These are phyloP conservation scores for Bjerkandera adusta DNA, from an alignment of 1,284 basidiomycete species.

Conservation along the genomic window DNA sequence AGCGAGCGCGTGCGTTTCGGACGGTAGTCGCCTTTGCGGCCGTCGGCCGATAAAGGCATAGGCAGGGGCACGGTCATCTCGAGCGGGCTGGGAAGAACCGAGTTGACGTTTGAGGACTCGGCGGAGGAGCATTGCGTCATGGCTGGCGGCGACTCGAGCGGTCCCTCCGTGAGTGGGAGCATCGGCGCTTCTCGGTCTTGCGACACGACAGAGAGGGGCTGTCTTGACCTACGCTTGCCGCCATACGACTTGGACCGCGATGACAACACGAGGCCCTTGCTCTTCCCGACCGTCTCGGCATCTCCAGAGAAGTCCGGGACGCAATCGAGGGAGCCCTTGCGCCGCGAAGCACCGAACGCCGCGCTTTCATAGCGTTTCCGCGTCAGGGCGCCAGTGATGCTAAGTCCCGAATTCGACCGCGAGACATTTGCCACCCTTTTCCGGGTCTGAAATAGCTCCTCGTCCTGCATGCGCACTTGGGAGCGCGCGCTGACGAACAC, in stretches of 20 bases:
- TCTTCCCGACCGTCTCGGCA: conserved; percentile 11
- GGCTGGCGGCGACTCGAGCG: conserved; percentile 40
- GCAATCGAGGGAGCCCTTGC: conserved; percentile 40
- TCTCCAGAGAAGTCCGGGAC: conserved; percentile 16
- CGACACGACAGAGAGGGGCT: conserved; percentile 38
- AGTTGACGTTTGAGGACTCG: conserved; percentile 36
- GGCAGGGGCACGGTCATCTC: conserved; percentile 26
- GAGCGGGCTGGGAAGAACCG: conserved; percentile 36
- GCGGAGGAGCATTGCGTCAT: conserved; percentile 48
- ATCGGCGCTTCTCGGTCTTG: conserved; percentile 11
- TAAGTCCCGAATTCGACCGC: conserved; percentile 30
- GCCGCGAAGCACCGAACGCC: conserved; percentile 57
- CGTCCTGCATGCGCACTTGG: conserved; percentile 57
- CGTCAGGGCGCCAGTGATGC: conserved; percentile 54
- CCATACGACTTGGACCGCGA: conserved; percentile 31
- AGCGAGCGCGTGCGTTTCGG: conserved; percentile 48
- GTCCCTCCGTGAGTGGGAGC: background rate
- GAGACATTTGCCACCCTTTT: conserved; percentile 29
- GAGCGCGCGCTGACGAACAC: conserved; percentile 57
- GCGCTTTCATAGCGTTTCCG: conserved; percentile 62
- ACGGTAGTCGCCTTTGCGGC: conserved; percentile 22
- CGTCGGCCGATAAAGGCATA: conserved; percentile 21
- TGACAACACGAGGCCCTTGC: conserved; percentile 14
- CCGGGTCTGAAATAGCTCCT: conserved; percentile 60
- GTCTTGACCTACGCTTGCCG: conserved; percentile 40